Conservation (phyloP, 306 rosid species). For the Castanea crenata region DNA sequence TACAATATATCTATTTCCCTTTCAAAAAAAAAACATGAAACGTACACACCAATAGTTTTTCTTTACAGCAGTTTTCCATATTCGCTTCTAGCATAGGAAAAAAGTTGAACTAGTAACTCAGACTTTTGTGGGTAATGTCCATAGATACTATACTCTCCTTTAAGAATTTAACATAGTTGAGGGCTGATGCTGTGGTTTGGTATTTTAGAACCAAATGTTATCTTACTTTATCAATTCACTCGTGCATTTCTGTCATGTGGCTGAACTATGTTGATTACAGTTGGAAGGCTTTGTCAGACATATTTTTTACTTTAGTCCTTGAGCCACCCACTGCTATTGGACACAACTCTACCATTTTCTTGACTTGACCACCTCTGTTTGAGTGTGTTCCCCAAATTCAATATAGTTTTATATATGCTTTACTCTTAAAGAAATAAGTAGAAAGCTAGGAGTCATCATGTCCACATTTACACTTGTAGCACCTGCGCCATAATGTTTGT, state of each 20-base stretch:
- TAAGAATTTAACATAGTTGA: too few species aligned
- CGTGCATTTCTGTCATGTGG: conserved; percentile 17
- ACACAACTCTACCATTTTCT: conserved; percentile 28
- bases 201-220: neutral
- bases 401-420: neutral
- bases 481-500: too few species aligned
- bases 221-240: neutral
- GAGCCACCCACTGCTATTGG: neutral
- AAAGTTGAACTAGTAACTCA: neutral
- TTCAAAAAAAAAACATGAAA: neutral
- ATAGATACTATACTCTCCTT: too few species aligned
- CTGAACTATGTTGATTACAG: conserved; percentile 17
- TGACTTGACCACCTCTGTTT: conserved; percentile 42
- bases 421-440: conserved; percentile 7
- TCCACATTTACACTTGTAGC: conserved; percentile 14
- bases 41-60: neutral
- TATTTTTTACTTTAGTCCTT: conserved; percentile 10
- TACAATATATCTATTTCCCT: too few species aligned
- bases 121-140: too few species aligned
- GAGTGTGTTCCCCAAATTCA: conserved; percentile 5
- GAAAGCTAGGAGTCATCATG: conserved; percentile 21
- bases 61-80: neutral
- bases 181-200: too few species aligned
- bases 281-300: conserved; percentile 27
- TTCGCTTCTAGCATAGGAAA: neutral